Evolutionary conservation across 1,284 basidiomycete species (phyloP).

Genomic region (Neonothopanus nambi): DNA sequence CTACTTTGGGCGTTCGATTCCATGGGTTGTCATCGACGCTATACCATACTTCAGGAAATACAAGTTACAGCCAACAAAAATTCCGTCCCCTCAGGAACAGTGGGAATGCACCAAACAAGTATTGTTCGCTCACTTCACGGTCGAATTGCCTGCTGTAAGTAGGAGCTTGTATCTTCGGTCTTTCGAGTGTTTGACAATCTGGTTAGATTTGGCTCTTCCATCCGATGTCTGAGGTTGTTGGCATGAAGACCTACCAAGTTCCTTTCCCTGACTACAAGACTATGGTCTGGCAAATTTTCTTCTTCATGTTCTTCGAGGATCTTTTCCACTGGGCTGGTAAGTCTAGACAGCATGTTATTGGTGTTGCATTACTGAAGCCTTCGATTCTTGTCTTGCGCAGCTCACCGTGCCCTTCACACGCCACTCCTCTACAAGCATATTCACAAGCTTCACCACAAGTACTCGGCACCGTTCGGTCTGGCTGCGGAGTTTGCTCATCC

Average conservation of each 20-base stretch:
- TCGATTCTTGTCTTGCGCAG: conserved; percentile 45
- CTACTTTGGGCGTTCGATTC: conserved; percentile 96
- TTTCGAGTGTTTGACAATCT: conserved; percentile 1
- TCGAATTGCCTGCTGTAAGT: conserved; percentile 86
- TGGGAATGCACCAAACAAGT: conserved; percentile 98
- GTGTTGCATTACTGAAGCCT: neutral
- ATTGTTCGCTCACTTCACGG: conserved; percentile 93
- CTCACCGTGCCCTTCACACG: conserved; percentile 90
- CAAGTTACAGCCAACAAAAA: conserved; percentile 91
- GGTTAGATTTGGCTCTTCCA: conserved; percentile 97
- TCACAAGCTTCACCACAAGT: conserved; percentile 98
- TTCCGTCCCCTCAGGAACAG: conserved; percentile 82
- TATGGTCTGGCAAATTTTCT: conserved; percentile 79
- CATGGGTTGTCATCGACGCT: conserved; percentile 95
- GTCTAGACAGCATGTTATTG: conserved; percentile 21
- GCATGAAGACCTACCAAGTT: conserved; percentile 91
- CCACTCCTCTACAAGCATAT: conserved; percentile 95
- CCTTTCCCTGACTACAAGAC: conserved; percentile 79
- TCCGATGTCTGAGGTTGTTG: conserved; percentile 87
- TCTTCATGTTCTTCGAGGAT: conserved; percentile 98
- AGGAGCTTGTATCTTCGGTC: neutral
- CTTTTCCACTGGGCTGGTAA: conserved; percentile 83
- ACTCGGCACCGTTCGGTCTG: conserved; percentile 95
- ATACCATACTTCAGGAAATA: conserved; percentile 93
- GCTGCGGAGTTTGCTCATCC: conserved; percentile 98